A percentile compares a stretch with the other conserved stretches of the same genome.
These are phyloP conservation scores for Beauveria rudraprayagi DNA, from an alignment of 2,329 filamentous ascomycete species.

Conservation along the genomic window DNA sequence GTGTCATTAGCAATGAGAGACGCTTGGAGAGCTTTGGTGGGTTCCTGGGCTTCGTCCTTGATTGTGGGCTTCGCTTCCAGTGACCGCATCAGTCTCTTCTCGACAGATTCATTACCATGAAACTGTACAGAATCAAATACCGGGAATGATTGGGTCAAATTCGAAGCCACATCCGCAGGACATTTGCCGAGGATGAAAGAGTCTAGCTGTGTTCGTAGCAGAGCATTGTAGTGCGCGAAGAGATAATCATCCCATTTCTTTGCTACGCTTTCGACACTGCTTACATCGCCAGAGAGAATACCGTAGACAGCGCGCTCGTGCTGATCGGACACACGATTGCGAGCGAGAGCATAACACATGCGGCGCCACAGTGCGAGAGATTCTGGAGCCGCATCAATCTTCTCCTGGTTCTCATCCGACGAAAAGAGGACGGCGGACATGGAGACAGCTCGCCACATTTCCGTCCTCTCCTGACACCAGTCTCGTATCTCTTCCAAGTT, in stretches of 20 bases:
- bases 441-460: conserved; percentile 81
- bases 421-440: conserved; percentile 65
- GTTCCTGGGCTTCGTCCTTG: conserved; percentile 50
- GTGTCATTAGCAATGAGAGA: conserved; percentile 61
- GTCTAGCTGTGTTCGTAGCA: conserved; percentile 73
- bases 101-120: conserved; percentile 44
- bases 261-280: conserved; percentile 69
- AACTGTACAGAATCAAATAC: conserved; percentile 58
- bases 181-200: conserved; percentile 53
- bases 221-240: conserved; percentile 81
- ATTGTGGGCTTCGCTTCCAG: conserved; percentile 51
- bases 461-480: conserved; percentile 79
- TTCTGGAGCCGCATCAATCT: conserved; percentile 28
- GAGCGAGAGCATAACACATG: conserved; percentile 65
- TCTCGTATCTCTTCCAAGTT: conserved; percentile 65
- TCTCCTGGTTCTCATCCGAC: conserved; percentile 35
- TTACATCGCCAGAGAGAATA: conserved; percentile 75
- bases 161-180: conserved; percentile 43
- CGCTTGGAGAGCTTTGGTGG: conserved; percentile 69
- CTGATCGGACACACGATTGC: conserved; percentile 60
- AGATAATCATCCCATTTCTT: conserved; percentile 78
- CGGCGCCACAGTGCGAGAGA: conserved; percentile 64
- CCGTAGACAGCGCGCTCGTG: conserved; percentile 90
- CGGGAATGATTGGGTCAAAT: conserved; percentile 50
- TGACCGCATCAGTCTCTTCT: conserved; percentile 50